Percentiles rank a stretch among this genome's conserved stretches.
Evolutionary conservation across 2,329 filamentous ascomycete genomes (phyloP).

Genomic region (Aspergillus udagawae): DNA sequence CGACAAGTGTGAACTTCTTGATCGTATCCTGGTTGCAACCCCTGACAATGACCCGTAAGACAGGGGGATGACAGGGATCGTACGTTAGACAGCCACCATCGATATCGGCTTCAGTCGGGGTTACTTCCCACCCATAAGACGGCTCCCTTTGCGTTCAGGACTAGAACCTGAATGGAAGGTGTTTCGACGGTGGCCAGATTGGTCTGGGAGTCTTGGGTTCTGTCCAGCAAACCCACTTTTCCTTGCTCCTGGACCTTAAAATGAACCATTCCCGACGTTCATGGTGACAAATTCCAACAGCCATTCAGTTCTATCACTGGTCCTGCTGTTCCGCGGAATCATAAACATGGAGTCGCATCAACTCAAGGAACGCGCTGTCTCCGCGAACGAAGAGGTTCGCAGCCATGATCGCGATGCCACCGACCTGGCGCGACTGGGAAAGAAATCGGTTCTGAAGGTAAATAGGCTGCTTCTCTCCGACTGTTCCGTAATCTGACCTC

Average conservation of each 20-base stretch:
- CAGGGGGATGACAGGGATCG: neutral
- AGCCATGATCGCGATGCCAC: conserved; percentile 9
- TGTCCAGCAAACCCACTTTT: neutral
- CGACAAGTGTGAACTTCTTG: neutral
- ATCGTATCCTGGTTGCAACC: neutral
- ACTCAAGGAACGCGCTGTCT: neutral
- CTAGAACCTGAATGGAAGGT: neutral
- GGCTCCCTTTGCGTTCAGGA: neutral
- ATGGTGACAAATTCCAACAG: too few species aligned
- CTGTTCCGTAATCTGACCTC: neutral
- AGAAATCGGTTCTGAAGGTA: conserved; percentile 17
- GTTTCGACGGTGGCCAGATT: neutral
- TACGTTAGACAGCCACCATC: neutral
- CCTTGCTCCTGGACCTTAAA: neutral
- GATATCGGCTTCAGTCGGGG: neutral
- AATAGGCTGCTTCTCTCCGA: neutral
- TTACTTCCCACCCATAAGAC: neutral
- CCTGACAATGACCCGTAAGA: too few species aligned
- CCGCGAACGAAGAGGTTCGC: neutral
- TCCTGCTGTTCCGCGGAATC: neutral
- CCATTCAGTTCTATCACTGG: neutral
- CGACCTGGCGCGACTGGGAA: conserved; percentile 15
- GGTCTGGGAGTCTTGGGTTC: neutral
- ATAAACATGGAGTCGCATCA: conserved; percentile 4
- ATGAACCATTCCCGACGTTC: neutral